A percentile compares a stretch with the other conserved stretches of the same genome.
These are phyloP conservation scores for Scutellaria galericulata DNA, from an alignment of 257 asterid genomes.

Conservation along the genomic window DNA sequence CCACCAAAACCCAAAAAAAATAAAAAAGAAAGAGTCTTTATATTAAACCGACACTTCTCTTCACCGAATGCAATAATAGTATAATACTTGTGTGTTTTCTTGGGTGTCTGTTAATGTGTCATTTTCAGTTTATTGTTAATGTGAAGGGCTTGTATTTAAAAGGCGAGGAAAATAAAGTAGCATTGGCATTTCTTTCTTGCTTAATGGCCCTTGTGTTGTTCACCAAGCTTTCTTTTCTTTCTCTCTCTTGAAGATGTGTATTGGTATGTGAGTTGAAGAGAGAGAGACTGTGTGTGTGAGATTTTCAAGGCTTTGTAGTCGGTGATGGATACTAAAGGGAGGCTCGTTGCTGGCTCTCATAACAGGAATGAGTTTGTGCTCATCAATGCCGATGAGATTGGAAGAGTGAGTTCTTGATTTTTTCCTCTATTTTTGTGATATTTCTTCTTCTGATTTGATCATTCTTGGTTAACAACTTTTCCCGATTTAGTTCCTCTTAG, in stretches of 20 bases:
- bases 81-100: conserved; percentile 20
- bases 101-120: conserved; percentile 57
- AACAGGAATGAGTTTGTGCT: conserved; percentile 94
- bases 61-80: conserved; percentile 29
- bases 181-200: conserved; percentile 31
- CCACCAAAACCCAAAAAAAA: conserved; percentile 34
- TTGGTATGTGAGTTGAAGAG: conserved; percentile 22
- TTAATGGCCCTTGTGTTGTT: conserved; percentile 40
- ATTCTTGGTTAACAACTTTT: background rate
- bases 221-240: background rate
- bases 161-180: conserved; percentile 25
- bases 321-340: conserved; percentile 86
- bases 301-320: conserved; percentile 18
- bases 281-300: background rate
- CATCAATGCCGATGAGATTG: conserved; percentile 98
- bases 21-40: conserved; percentile 36
- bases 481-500: conserved; percentile 42
- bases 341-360: conserved; percentile 97
- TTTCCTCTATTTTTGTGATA: background rate
- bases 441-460: background rate
- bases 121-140: conserved; percentile 60
- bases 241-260: conserved; percentile 31
- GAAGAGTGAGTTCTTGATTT: conserved; percentile 60
- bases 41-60: conserved; percentile 39
- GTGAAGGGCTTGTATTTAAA: conserved; percentile 49